phyloP scores from a whole-genome alignment of 2,329 filamentous ascomycete genomes.

The Exophiala viscosa region DNA sequence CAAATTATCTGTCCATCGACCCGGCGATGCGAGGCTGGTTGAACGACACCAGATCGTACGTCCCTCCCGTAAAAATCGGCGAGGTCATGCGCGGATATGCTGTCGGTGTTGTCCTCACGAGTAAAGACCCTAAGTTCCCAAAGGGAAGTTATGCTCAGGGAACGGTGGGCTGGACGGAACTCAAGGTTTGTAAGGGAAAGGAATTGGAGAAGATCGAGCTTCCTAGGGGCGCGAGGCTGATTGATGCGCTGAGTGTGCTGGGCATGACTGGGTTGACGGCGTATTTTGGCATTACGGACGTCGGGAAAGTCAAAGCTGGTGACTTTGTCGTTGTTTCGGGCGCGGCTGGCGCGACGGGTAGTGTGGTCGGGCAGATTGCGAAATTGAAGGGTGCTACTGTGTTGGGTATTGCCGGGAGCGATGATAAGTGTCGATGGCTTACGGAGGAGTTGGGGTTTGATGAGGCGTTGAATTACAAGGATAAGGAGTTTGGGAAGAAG shows the following conservation, averaged over 20 bases:
- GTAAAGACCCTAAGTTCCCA: conserved; percentile 53
- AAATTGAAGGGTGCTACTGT: conserved; percentile 66
- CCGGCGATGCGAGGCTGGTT: conserved; percentile 75
- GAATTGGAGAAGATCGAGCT: conserved; percentile 44
- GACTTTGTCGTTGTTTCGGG: conserved; percentile 75
- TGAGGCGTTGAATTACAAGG: conserved; percentile 67
- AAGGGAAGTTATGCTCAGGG: conserved; percentile 58
- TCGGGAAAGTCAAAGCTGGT: conserved; percentile 64
- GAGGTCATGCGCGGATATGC: conserved; percentile 64
- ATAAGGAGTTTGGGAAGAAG: conserved; percentile 56
- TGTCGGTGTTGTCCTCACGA: conserved; percentile 60
- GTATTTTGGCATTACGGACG: conserved; percentile 68
- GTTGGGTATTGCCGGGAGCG: conserved; percentile 62
- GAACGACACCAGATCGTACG: conserved; percentile 57
- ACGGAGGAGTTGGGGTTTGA: conserved; percentile 64
- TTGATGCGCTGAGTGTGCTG: conserved; percentile 59
- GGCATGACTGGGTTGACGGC: conserved; percentile 66
- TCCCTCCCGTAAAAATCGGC: conserved; percentile 65
- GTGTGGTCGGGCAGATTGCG: conserved; percentile 72
- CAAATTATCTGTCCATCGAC: conserved; percentile 65
- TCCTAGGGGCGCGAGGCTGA: conserved; percentile 47
- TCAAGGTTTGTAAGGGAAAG: conserved; percentile 56
- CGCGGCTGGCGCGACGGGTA: conserved; percentile 74
- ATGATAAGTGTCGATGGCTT: conserved; percentile 66
- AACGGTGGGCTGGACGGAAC: conserved; percentile 62